Percentiles rank a stretch among this genome's conserved stretches.
Conservation (phyloP, 805 yeast genomes). For the Candida suzukii region DNA sequence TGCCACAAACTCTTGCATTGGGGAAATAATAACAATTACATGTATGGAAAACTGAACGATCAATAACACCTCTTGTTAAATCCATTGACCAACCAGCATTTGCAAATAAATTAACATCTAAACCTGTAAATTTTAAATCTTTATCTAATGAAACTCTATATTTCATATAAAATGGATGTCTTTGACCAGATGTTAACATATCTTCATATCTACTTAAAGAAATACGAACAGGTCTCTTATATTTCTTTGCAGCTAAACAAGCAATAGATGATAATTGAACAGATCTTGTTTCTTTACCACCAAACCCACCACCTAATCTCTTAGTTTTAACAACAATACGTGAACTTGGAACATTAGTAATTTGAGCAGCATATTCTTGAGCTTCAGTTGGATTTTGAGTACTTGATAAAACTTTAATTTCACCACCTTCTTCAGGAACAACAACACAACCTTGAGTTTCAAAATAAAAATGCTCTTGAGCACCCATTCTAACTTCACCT, state of each 20-base stretch:
- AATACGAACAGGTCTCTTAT: conserved; percentile 34
- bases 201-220: conserved; percentile 35
- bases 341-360: conserved; percentile 34
- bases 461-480: conserved; percentile 43
- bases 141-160: conserved; percentile 37
- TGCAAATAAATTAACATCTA: conserved; percentile 32
- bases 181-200: conserved; percentile 38
- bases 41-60: conserved; percentile 37
- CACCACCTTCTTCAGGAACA: conserved; percentile 40
- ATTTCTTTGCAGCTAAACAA: conserved; percentile 35
- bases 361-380: conserved; percentile 35
- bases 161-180: conserved; percentile 38
- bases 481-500: conserved; percentile 33
- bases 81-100: conserved; percentile 46
- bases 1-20: conserved; percentile 29
- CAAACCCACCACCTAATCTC: conserved; percentile 44
- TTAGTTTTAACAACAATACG: conserved; percentile 34
- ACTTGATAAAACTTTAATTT: conserved; percentile 35
- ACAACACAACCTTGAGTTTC: conserved; percentile 39
- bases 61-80: conserved; percentile 41
- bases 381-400: conserved; percentile 40
- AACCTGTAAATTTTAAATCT: conserved; percentile 32
- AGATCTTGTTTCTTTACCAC: conserved; percentile 40
- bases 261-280: conserved; percentile 32
- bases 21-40: conserved; percentile 38